Evolutionary conservation across 768 basidiomycete genomes (phyloP), one percentile per base, ranked within the genome.

Genomic region (Podaxis sp.): DNA sequence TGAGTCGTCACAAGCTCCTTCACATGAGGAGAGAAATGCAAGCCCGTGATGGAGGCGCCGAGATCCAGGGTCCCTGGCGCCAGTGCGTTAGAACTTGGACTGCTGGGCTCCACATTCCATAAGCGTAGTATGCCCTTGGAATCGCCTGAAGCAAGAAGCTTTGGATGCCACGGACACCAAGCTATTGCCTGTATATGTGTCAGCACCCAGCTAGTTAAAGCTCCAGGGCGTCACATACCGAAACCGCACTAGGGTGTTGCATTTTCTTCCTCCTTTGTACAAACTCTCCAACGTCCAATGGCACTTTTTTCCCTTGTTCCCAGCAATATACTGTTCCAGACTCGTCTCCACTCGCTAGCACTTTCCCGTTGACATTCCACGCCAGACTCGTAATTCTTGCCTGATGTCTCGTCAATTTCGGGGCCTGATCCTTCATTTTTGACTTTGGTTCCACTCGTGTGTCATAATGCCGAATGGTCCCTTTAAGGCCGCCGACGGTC

Each of bases 121-220:
- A 87, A 70, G 18, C 80, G 81, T 59, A 85, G 73, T 1, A 78
- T 77, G 25, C 83, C 82, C 11, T 79, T 77, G 1, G 79, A 76
- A 44, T 88, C 93, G 0, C 93, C 94, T 0, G 89, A 84, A 0
- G 91, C 91, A 47, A 95, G 82, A 2, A 93, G 76, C 16, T 86
- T 86, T 0, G 86, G 80, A 68, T 91, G 86, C 94, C 94, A 95
- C 0, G 94, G 91, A 63, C 89, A 93, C 87, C 94, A 96, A 0
- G 91, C 88, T 55, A 95, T 74, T 0, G 93, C 91, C 91, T 91
- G 64, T 13, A 59, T 35, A 23, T 10, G 55, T 25, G 11, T 60
- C 48, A 57, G 46, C 47, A 25, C 25, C 57, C 58, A 9, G 58
- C 58, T 27, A 18, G 44, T 18, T 18, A 48, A 27, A 52, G 40